Evolutionary conservation across 1,139 yeast genomes (phyloP).

Genomic region (Kodamaea suecica): DNA sequence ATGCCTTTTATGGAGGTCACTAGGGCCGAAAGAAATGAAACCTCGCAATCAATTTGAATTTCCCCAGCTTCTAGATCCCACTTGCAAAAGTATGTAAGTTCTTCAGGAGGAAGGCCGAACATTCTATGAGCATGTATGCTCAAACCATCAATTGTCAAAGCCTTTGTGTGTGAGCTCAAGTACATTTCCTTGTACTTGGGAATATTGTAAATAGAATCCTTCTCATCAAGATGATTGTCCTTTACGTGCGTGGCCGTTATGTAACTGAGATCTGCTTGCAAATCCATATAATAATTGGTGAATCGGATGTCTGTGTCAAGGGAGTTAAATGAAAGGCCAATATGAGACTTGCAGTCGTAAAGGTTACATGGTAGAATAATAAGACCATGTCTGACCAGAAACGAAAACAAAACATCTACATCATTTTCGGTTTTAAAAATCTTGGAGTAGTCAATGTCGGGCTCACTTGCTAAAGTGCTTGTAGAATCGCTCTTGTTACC

Average conservation of each 20-base stretch:
- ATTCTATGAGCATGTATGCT: slow-evolving; percentile 81
- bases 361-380: slow-evolving; percentile 69
- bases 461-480: slow-evolving; percentile 2
- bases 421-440: slow-evolving; percentile 62
- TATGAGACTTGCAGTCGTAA: slow-evolving; percentile 61
- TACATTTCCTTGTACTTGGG: slow-evolving; percentile 23
- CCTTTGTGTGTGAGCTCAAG: slow-evolving; percentile 18
- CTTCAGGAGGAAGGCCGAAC: slow-evolving; percentile 88
- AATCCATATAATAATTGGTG: slow-evolving; percentile 90
- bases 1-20: slow-evolving; percentile 44
- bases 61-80: slow-evolving; percentile 81
- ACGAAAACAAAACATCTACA: slow-evolving; percentile 69
- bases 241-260: slow-evolving; percentile 34
- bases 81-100: slow-evolving; percentile 82
- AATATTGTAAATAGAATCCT: slow-evolving; percentile 25
- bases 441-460: slow-evolving; percentile 35
- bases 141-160: slow-evolving; percentile 60
- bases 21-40: slow-evolving; percentile 47
- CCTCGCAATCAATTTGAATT: slow-evolving; percentile 51
- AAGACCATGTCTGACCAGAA: slow-evolving; percentile 67
- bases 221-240: slow-evolving; percentile 13
- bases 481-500: slow-evolving; percentile 7
- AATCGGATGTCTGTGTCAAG: slow-evolving; percentile 78
- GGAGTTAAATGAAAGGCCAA: slow-evolving; percentile 61
- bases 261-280: slow-evolving; percentile 58